Evolutionary conservation across 2,329 filamentous ascomycete genomes (phyloP).

Genomic region (Teratosphaeria zuluensis): DNA sequence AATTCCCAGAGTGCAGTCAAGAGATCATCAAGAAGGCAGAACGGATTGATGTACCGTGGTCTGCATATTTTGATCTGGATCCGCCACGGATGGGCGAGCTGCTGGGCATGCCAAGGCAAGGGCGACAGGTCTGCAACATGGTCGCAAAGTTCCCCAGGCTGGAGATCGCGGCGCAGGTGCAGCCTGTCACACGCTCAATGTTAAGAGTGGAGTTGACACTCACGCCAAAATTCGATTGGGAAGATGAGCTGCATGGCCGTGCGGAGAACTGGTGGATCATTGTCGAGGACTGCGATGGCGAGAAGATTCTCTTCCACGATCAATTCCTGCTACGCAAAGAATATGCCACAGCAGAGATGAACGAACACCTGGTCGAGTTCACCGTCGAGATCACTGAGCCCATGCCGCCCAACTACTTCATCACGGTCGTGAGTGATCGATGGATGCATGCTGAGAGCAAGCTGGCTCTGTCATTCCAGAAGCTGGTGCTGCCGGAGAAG

Average conservation of each 20-base stretch:
- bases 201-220: conserved; percentile 83
- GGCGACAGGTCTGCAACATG: conserved; percentile 72
- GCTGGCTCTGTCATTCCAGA: conserved; percentile 87
- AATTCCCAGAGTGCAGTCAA: conserved; percentile 72
- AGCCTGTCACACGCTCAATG: conserved; percentile 90
- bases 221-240: conserved; percentile 92
- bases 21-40: conserved; percentile 90
- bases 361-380: conserved; percentile 91
- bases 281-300: conserved; percentile 93
- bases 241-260: conserved; percentile 74
- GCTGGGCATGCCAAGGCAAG: conserved; percentile 79
- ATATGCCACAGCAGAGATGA: conserved; percentile 74
- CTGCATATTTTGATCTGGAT: conserved; percentile 89
- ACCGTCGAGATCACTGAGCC: conserved; percentile 94
- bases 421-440: conserved; percentile 84
- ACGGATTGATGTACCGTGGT: conserved; percentile 88
- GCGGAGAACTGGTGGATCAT: conserved; percentile 96
- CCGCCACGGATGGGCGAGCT: conserved; percentile 94
- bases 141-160: conserved; percentile 89
- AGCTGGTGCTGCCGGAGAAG: conserved; percentile 85
- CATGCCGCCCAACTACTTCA: conserved; percentile 98
- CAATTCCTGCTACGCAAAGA: conserved; percentile 86
- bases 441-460: conserved; percentile 99
- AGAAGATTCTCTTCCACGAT: conserved; percentile 91
- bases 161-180: conserved; percentile 85